phyloP scores from a whole-genome alignment of 1,284 basidiomycete species.

The Apiotrichum gamsii region DNA sequence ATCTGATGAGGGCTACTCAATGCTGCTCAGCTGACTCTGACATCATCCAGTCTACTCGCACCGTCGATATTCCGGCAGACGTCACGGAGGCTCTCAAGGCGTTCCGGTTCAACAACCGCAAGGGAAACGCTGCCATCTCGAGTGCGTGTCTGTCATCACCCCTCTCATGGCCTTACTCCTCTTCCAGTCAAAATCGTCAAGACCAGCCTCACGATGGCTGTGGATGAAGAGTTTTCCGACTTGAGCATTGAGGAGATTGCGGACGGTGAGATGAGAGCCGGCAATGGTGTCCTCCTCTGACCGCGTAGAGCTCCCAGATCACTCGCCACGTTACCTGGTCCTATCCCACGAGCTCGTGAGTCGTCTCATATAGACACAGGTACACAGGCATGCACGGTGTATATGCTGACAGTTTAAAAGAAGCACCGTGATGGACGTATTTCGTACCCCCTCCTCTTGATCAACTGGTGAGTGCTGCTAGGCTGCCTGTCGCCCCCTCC shows the following conservation, averaged over 20 bases:
- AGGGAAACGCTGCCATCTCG: slow-evolving; percentile 63
- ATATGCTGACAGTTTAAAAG: slow-evolving; percentile 19
- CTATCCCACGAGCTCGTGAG: slow-evolving; percentile 67
- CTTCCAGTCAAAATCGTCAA: slow-evolving; percentile 76
- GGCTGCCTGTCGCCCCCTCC: no score
- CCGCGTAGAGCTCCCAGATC: slow-evolving; percentile 78
- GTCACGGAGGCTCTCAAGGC: slow-evolving; percentile 71
- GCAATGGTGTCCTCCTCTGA: background rate
- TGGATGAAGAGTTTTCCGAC: slow-evolving; percentile 69
- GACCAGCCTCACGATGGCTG: slow-evolving; percentile 66
- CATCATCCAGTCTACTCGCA: slow-evolving; percentile 59
- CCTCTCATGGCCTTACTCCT: no score
- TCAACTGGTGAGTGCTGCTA: slow-evolving; percentile 74
- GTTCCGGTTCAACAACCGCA: slow-evolving; percentile 70
- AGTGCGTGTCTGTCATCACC: slow-evolving; percentile 27
- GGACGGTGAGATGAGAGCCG: slow-evolving; percentile 55
- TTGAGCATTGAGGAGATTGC: slow-evolving; percentile 74
- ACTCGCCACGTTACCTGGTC: slow-evolving; percentile 79
- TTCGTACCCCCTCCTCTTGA: slow-evolving; percentile 72
- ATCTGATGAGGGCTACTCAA: no score
- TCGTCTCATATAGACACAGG: background rate
- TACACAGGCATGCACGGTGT: background rate
- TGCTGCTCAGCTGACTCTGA: no score
- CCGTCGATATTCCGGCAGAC: slow-evolving; percentile 72
- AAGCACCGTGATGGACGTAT: slow-evolving; percentile 74